phyloP scores from a whole-genome alignment of 805 yeast genomes.

The Cyberlindnera saturnus region DNA sequence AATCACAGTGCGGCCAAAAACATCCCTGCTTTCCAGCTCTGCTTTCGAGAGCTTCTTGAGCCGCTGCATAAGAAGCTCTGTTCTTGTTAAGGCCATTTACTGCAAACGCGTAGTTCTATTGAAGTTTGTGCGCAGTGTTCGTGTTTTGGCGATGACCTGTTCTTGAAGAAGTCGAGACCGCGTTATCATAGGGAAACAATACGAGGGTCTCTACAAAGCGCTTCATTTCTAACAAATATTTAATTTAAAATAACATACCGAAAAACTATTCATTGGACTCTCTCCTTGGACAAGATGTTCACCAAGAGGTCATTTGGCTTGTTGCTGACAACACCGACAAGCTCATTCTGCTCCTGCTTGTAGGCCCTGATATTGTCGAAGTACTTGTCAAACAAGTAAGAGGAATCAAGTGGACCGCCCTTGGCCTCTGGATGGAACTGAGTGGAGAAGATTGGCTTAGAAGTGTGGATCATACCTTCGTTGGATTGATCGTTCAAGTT shows the following conservation, averaged over 20 bases:
- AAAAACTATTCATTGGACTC: conserved; percentile 35
- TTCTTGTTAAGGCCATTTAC: not conserved
- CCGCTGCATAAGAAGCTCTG: conserved; percentile 6
- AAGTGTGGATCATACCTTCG: conserved; percentile 92
- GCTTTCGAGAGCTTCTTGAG: conserved; percentile 27
- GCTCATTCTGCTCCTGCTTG: conserved; percentile 37
- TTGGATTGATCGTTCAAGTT: conserved; percentile 93
- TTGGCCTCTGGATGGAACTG: conserved; percentile 99
- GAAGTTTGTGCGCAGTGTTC: not conserved
- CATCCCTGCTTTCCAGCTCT: conserved; percentile 47
- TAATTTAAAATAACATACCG: not conserved
- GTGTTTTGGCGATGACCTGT: conserved; percentile 2
- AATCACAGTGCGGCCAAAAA: conserved; percentile 64
- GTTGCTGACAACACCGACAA: conserved; percentile 34
- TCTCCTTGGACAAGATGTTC: conserved; percentile 58
- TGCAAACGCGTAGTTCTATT: not conserved
- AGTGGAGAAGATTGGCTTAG: conserved; percentile 88
- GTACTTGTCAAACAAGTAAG: conserved; percentile 86
- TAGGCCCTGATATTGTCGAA: conserved; percentile 61
- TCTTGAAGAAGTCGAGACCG: not conserved
- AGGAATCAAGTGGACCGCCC: conserved; percentile 96
- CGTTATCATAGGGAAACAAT: not conserved
- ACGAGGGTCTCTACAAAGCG: not conserved
- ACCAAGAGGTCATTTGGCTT: conserved; percentile 45
- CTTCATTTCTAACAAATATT: not conserved